Evolutionary conservation across 2,329 filamentous ascomycete species (phyloP), one percentile per base, ranked within the genome.

Genomic region (Cryphonectria parasitica): DNA sequence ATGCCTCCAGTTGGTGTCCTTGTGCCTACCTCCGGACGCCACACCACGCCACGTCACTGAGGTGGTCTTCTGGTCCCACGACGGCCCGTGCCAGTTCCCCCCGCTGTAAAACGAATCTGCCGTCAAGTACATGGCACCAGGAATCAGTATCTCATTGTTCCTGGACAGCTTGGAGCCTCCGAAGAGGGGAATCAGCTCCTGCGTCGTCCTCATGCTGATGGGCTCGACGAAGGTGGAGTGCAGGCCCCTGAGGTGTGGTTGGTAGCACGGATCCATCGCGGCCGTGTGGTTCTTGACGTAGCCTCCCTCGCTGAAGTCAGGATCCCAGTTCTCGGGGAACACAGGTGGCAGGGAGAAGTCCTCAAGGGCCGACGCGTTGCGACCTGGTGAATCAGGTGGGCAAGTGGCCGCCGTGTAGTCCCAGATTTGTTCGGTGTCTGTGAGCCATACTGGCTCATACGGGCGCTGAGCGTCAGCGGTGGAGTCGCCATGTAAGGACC

Each of bases 21-120:
- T 80, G 62, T 83, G 79, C 39, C 83, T 82, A 1, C 89, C 90
- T 3, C 89, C 90, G 10, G 89, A 90, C 3, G 87, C 89, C 2
- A 88, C 87, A 62, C 90, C 90, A 52, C 90, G 88, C 90, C 90
- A 92, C 49, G 90, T 80, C 62, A 89, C 79, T 3, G 79, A 82
- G 68, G 87, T 82, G 39, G 80, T 80, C 79, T 92, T 92, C 45
- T 84, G 77, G 4, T 82, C 78, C 90, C 90, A 92, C 6, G 81
- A 77, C 17, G 86, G 81, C 61, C 90, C 89, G 69, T 86, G 86
- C 11, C 79, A 79, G 10, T 82, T 77, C 67, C 87, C 85, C 67
- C 89, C 90, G 1, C 84, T 85, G 78, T 91, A 91, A 62, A 86
- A 8, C 8, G 83, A 81, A 75, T 90, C 87, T 11, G 85, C 79